Percentiles rank a stretch among this genome's conserved stretches.
These are phyloP conservation scores for Mycena olivaceomarginata DNA, from an alignment of 768 basidiomycete genomes.

Conservation along the genomic window DNA sequence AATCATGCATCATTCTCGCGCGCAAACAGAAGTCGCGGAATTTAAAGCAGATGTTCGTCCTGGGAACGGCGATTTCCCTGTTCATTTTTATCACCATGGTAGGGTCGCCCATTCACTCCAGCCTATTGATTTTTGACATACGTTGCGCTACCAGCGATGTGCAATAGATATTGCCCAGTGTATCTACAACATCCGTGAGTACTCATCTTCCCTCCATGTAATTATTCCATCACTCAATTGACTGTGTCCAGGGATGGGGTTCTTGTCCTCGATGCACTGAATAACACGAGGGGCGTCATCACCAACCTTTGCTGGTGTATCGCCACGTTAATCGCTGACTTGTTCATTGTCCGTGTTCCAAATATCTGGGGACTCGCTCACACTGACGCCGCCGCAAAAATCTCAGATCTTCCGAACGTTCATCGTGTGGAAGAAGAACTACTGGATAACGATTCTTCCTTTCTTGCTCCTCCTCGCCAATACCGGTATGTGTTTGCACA, in stretches of 20 bases:
- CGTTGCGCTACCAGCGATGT: background rate
- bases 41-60: background rate
- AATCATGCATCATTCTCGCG: background rate
- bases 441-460: background rate
- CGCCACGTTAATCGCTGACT: too few relatives aligned
- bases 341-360: too few relatives aligned
- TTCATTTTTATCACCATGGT: background rate
- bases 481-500: background rate
- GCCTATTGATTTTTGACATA: too few relatives aligned
- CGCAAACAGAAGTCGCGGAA: background rate
- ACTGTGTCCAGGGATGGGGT: background rate
- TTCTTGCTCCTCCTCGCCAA: background rate
- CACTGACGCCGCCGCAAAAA: background rate
- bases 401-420: too few relatives aligned
- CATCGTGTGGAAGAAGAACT: too few relatives aligned
- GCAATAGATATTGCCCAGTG: background rate
- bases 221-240: too few relatives aligned
- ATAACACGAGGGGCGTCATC: too few relatives aligned
- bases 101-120: too few relatives aligned
- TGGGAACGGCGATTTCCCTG: background rate
- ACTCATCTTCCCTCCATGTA: background rate
- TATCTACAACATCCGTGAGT: background rate
- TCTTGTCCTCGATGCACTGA: background rate
- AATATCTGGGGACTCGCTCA: too few relatives aligned
- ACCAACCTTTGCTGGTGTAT: too few relatives aligned